Base-by-base conservation (phyloP, 306 rosid genomes). In the Rosa multiflora region DNA sequence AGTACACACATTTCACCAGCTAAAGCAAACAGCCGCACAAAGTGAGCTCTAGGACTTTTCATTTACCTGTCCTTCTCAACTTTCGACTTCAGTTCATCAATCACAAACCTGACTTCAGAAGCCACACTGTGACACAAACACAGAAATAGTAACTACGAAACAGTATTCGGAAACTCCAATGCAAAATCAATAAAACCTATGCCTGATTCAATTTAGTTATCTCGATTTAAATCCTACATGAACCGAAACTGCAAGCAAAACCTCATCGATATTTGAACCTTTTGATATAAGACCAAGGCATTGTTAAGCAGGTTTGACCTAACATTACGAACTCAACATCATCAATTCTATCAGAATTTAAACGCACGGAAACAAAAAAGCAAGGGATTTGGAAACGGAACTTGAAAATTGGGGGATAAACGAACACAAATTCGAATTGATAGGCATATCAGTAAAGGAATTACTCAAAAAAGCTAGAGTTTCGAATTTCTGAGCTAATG, bases 11-110 rank as follows among this genome's bases (percentile, higher is more conserved):
- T 13, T 35, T 61, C 48, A 35, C 21, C 29, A 52, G 70, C 20
- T 53, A 35, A 72, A 72, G 37, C 23, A 32, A 29, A 23, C 52
- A 74, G 26, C 2, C 49, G 40, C 6, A 40, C 35, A 18, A 5
- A 20, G 12, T 37, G 42, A 29, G 9, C 70, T 64, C 9, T 3
- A 9, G 48, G 26, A 67, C 26, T 67, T 69, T 69, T 29, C 63
- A 56, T 61, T 59, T 90, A 94, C 98, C 99, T 92, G 62, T 95
- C 99, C 89, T 95, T 95, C 79, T 95, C 99, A 72, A 89, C 74
- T 88, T 95, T 95, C 52, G 91, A 80, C 85, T 86, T 92, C 91
- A 91, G 51, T 42, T 86, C 96, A 79, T 91, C 99, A 7, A 82
- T 90, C 78, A 37, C 77, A 77, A 92, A 84, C 81, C 90, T 92